Base-by-base conservation (phyloP, 176 grass and related monocot species). In the Rhipidocladum racemiflorum region DNA sequence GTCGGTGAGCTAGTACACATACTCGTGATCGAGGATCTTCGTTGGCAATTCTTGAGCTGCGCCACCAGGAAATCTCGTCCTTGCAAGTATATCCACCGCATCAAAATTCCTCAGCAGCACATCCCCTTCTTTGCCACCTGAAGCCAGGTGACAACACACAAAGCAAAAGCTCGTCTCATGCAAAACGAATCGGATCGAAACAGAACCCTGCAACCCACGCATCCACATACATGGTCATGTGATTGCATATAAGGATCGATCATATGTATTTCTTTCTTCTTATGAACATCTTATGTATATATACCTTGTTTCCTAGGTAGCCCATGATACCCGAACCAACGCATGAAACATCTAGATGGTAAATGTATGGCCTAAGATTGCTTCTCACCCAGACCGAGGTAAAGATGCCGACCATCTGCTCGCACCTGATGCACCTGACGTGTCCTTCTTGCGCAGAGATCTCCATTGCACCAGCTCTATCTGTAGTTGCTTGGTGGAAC, bases 381-480 rank as follows among this genome's bases (percentile, higher is more conserved):
- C 81, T 79, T 65, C 89, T 93, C 23, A 72, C 85, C 96, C 96
- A 99, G 20, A 99, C 83, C 4, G 89, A 91, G 27, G 73, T 55
- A 61, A 93, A 87, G 76, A 99, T 95, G 56, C 96, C 96, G n/a
- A 95, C 92, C 96, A 99, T 99, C 84, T 99, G 96, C 87, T 99
- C 91, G 82, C 89, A 93, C 68, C 85, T 86, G 66, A 95, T 90
- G 85, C 92, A 99, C 77, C 76, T 93, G 49, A 91, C 95, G 39
- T 51, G 23, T 34, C 70, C 75, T 70, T 8, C 53, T 17, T 72
- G 49, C 42, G 30, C n/a, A 21, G 63, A 66, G 14, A 46, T n/a
- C 72, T 86, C 83, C 53, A 59, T 79, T 79, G 77, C 75, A 55
- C 77, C n/a, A n/a, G n/a, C 55, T 50, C 18, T 74, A 60, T 83